A percentile compares a stretch with the other conserved stretches of the same genome.
These are phyloP conservation scores for Russula sp. DNA, from an alignment of 768 basidiomycete genomes.

Conservation along the genomic window DNA sequence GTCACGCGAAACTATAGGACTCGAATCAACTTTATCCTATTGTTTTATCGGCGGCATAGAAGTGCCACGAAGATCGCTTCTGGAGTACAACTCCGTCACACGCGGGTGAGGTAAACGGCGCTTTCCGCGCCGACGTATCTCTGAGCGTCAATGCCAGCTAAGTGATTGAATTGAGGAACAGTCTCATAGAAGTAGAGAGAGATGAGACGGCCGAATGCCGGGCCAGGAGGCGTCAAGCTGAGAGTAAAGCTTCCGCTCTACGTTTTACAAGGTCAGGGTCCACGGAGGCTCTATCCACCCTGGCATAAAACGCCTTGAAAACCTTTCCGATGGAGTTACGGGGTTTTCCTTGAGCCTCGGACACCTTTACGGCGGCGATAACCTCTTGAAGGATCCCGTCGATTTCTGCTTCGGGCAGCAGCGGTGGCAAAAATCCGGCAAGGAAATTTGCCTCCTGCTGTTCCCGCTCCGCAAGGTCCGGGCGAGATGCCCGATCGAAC, in stretches of 20 bases:
- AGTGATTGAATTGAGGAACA: not conserved
- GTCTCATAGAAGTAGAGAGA: not conserved
- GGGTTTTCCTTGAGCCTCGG: conserved; percentile 30
- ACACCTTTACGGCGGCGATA: conserved; percentile 30
- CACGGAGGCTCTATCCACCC: conserved; percentile 54
- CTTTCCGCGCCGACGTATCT: not conserved
- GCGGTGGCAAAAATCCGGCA: conserved; percentile 52
- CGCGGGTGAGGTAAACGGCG: not conserved
- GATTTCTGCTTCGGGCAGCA: conserved; percentile 50
- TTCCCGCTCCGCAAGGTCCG: conserved; percentile 63
- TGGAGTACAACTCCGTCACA: not conserved
- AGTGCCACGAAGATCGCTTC: not conserved
- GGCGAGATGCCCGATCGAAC: conserved; percentile 51
- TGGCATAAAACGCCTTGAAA: conserved; percentile 58
- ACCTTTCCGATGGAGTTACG: conserved; percentile 41
- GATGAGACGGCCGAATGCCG: not conserved
- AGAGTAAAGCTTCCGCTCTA: conserved; percentile 40
- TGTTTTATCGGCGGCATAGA: not conserved
- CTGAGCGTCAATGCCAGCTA: not conserved
- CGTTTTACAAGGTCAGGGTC: conserved; percentile 51
- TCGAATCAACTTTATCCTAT: not conserved
- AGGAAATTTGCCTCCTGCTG: conserved; percentile 50
- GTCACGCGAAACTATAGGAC: not conserved
- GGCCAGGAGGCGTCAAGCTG: conserved; percentile 5
- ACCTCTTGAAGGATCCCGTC: conserved; percentile 45